Evolutionary conservation across 345 rosid species (phyloP).

Genomic region (Hibiscus trionum): DNA sequence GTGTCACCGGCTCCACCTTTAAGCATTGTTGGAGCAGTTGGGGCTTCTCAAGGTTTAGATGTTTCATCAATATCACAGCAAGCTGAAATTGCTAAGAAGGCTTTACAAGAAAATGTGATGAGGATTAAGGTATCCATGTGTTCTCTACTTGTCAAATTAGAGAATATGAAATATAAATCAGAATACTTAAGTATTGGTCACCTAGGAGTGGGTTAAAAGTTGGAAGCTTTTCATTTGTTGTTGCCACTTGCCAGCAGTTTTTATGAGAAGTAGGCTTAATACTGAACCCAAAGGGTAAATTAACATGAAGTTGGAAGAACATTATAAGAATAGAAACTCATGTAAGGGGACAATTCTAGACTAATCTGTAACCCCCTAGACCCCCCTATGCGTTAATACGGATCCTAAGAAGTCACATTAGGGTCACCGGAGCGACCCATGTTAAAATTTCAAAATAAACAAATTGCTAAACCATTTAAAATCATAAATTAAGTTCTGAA

Average conservation of each 20-base stretch:
- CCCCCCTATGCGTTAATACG: too few species aligned
- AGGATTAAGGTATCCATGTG: constrained; percentile 55
- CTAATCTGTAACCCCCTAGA: background rate
- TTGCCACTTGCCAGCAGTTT: background rate
- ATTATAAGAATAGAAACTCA: background rate
- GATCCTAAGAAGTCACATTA: too few species aligned
- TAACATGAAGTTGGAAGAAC: background rate
- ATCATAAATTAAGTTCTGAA: too few species aligned
- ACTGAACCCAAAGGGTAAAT: background rate
- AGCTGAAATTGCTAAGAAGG: constrained; percentile 68
- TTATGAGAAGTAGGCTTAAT: background rate
- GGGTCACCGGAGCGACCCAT: too few species aligned
- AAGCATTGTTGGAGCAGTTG: constrained; percentile 49
- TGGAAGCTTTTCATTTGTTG: background rate
- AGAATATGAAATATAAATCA: background rate
- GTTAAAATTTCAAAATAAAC: too few species aligned
- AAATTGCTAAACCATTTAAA: too few species aligned
- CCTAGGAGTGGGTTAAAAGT: background rate
- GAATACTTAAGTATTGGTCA: background rate
- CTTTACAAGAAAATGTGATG: constrained; percentile 44
- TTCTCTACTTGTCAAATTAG: constrained; percentile 8
- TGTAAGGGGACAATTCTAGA: background rate
- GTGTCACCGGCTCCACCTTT: constrained; percentile 29
- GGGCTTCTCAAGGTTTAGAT: constrained; percentile 42
- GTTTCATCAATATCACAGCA: constrained; percentile 58